Percentiles rank a stretch among this genome's conserved stretches.
These are phyloP conservation scores for Cyclotella atomus DNA, from an alignment of 108 stramenopile genomes.

Conservation along the genomic window DNA sequence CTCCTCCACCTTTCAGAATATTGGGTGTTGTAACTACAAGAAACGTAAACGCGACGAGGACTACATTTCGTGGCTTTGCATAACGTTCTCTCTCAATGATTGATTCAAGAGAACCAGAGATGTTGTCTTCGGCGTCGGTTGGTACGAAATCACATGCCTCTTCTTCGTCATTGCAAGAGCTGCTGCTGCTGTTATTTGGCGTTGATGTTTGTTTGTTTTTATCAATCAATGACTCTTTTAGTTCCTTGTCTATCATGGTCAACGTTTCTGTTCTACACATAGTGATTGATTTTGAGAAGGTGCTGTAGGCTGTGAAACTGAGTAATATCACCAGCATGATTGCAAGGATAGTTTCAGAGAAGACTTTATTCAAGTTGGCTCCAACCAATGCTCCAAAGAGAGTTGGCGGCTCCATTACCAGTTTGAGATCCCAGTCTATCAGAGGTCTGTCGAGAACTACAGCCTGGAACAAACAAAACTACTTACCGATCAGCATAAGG, in stretches of 20 bases:
- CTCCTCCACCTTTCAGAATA: conserved; percentile 86
- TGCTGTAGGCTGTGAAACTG: conserved; percentile 66
- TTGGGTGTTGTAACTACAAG: conserved; percentile 78
- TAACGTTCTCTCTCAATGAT: conserved; percentile 65
- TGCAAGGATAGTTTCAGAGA: conserved; percentile 65
- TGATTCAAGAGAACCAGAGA: conserved; percentile 34
- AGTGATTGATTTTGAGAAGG: conserved; percentile 76
- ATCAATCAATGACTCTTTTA: conserved; percentile 1
- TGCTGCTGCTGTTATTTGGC: not conserved
- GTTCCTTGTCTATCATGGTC: not conserved
- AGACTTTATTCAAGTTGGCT: conserved; percentile 81
- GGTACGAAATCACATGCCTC: too few relatives aligned
- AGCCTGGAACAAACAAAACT: conserved; percentile 94
- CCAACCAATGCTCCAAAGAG: conserved; percentile 93
- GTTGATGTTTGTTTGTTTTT: too few relatives aligned
- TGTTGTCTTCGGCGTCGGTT: conserved; percentile 16
- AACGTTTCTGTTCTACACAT: conserved; percentile 77
- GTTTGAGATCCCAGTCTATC: conserved; percentile 96
- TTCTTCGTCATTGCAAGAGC: conserved; percentile 22
- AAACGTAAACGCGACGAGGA: conserved; percentile 71
- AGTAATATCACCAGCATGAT: conserved; percentile 77
- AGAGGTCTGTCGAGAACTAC: conserved; percentile 60
- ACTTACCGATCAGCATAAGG: conserved; percentile 85
- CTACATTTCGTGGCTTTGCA: conserved; percentile 56
- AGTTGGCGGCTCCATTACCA: conserved; percentile 96